Evolutionary conservation across 2,329 filamentous ascomycete species (phyloP).

Genomic region (Neonectria coccinea): DNA sequence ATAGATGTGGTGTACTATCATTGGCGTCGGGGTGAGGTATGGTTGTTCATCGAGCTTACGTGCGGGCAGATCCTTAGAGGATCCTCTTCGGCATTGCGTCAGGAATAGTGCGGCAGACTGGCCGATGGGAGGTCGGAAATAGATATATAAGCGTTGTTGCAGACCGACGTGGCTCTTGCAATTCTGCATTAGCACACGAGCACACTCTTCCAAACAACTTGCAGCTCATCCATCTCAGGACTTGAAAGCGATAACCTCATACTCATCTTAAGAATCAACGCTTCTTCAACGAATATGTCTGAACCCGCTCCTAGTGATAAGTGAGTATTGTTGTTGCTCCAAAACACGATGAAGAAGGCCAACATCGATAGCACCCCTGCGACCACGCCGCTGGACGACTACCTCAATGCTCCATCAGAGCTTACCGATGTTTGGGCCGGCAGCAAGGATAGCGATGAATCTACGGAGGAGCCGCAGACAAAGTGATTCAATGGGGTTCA

Average conservation of each 20-base stretch:
- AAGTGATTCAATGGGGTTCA: neutral
- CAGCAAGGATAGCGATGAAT: neutral
- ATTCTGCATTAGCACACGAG: constrained; percentile 6
- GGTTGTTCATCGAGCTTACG: constrained; percentile 33
- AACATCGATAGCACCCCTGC: constrained; percentile 16
- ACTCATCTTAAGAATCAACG: neutral
- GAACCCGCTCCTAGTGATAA: neutral
- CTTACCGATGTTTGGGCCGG: constrained; percentile 32
- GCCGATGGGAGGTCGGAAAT: neutral
- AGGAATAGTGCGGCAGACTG: constrained; percentile 19
- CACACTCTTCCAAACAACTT: neutral
- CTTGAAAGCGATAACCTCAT: neutral
- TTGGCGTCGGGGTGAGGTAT: constrained; percentile 39
- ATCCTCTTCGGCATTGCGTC: constrained; percentile 21
- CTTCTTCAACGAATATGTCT: constrained; percentile 27
- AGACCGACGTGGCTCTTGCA: neutral
- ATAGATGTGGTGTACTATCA: constrained; percentile 45
- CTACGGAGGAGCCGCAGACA: neutral
- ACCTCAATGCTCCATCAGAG: constrained; percentile 13
- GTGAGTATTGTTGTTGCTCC: constrained; percentile 5
- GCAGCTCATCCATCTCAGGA: neutral
- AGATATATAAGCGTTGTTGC: constrained; percentile 22
- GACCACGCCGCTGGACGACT: constrained; percentile 16
- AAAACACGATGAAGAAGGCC: constrained; percentile 9
- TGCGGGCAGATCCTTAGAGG: constrained; percentile 25